Evolutionary conservation across 306 rosid species (phyloP).

Genomic region (Dalbergia oliveri): DNA sequence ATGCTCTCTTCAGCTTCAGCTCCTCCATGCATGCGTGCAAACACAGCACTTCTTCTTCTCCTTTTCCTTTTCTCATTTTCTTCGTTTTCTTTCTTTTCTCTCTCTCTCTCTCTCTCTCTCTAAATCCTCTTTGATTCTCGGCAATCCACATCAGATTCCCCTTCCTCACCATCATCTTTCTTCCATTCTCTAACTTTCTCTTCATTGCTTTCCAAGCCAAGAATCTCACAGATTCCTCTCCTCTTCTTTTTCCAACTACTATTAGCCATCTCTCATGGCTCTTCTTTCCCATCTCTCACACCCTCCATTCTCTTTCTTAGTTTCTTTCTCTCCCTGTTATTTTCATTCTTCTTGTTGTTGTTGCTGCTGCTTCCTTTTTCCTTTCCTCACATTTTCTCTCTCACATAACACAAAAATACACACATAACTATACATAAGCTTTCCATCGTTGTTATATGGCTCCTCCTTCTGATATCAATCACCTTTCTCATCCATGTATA

Average conservation of each 20-base stretch:
- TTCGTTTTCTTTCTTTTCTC: background rate
- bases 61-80: background rate
- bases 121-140: constrained; percentile 56
- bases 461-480: constrained; percentile 76
- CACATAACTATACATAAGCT: background rate
- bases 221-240: constrained; percentile 87
- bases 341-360: constrained; percentile 47
- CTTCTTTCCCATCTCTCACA: constrained; percentile 50
- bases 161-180: constrained; percentile 50
- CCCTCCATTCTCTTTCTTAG: constrained; percentile 42
- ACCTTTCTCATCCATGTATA: constrained; percentile 88
- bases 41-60: constrained; percentile 25
- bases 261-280: constrained; percentile 65
- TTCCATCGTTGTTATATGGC: constrained; percentile 50
- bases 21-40: constrained; percentile 50
- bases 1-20: background rate
- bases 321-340: constrained; percentile 50
- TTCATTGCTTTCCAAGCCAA: constrained; percentile 92
- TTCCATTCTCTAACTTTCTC: constrained; percentile 55
- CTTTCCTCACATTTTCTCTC: constrained; percentile 22
- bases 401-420: background rate
- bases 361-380: constrained; percentile 21
- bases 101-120: constrained; percentile 34
- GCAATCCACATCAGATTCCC: constrained; percentile 86
- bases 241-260: constrained; percentile 47